These are phyloP conservation scores for Neohortaea acidophila DNA, from an alignment of 495 filamentous ascomycete species.

Conservation along the genomic window DNA sequence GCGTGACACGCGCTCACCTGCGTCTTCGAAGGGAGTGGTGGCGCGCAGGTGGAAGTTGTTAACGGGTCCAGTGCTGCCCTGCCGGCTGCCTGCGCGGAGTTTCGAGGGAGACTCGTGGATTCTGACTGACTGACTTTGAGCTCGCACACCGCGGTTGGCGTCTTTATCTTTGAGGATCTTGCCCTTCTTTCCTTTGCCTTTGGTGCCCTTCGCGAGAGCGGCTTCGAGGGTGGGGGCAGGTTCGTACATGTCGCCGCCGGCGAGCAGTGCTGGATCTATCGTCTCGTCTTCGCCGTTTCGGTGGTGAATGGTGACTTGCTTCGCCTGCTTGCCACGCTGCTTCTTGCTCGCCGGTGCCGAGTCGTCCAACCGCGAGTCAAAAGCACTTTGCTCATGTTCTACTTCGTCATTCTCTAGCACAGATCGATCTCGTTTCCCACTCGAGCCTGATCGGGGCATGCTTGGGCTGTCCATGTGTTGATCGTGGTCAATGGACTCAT, in stretches of 20 bases:
- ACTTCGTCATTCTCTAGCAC: constrained; percentile 4
- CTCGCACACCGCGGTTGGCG: constrained; percentile 4
- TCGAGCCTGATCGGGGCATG: not conserved
- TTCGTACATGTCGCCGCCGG: not conserved
- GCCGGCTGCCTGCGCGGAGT: constrained; percentile 4
- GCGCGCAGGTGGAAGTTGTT: constrained; percentile 58
- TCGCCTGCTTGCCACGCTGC: constrained; percentile 3
- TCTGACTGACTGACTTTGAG: constrained; percentile 3
- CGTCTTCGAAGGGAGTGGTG: constrained; percentile 42
- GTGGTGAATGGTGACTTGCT: not conserved
- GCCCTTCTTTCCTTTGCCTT: constrained; percentile 2
- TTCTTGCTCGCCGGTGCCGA: constrained; percentile 16
- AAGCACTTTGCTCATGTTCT: constrained; percentile 6
- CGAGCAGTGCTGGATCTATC: constrained; percentile 10
- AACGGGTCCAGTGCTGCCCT: constrained; percentile 26
- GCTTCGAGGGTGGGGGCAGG: not conserved
- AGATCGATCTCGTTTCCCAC: constrained; percentile 12
- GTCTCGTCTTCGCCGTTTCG: constrained; percentile 1
- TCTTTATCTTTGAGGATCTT: constrained; percentile 6
- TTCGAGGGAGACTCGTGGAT: constrained; percentile 8
- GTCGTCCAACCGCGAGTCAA: constrained; percentile 15
- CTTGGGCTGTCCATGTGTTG: no score
- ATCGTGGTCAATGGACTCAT: not conserved
- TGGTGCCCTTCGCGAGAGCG: constrained; percentile 4
- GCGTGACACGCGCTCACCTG: constrained; percentile 35